Evolutionary conservation across 768 basidiomycete species (phyloP).

Genomic region (Symmetrospora coprosmae): DNA sequence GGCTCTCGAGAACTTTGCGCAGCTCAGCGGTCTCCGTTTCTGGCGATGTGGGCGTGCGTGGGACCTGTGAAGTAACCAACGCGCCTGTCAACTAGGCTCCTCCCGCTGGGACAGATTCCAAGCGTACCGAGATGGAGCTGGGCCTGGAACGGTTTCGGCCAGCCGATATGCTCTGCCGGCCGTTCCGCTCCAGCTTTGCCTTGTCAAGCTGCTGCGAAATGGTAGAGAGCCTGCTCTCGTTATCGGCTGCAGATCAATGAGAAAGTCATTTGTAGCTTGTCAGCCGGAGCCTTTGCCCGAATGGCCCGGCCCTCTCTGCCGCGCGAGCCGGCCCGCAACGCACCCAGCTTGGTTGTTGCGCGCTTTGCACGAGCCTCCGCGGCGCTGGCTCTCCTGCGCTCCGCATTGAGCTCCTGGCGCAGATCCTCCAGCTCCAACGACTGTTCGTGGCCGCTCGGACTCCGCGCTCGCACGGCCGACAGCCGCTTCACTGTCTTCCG

Average conservation of each 20-base stretch:
- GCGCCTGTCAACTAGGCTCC: no score
- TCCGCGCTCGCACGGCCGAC: constrained; percentile 54
- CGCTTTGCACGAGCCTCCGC: constrained; percentile 51
- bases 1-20: constrained; percentile 27
- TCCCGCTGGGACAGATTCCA: constrained; percentile 20
- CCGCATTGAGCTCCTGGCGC: constrained; percentile 60
- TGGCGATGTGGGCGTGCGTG: no score
- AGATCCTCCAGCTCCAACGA: constrained; percentile 62
- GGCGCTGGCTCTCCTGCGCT: constrained; percentile 51
- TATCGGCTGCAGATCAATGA: constrained; percentile 16
- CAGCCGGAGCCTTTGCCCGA: no score
- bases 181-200: background rate
- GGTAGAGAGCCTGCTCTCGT: background rate
- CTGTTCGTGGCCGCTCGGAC: constrained; percentile 56
- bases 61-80: no score
- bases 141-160: background rate
- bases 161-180: background rate
- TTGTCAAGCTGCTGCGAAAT: constrained; percentile 10
- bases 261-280: no score
- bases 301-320: no score
- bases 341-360: constrained; percentile 4
- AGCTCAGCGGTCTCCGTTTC: constrained; percentile 25
- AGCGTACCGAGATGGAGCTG: background rate
- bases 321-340: background rate
- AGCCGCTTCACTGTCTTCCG: constrained; percentile 53